Evolutionary conservation across 2,329 filamentous ascomycete species (phyloP).

Genomic region (Sporothrix pallida): DNA sequence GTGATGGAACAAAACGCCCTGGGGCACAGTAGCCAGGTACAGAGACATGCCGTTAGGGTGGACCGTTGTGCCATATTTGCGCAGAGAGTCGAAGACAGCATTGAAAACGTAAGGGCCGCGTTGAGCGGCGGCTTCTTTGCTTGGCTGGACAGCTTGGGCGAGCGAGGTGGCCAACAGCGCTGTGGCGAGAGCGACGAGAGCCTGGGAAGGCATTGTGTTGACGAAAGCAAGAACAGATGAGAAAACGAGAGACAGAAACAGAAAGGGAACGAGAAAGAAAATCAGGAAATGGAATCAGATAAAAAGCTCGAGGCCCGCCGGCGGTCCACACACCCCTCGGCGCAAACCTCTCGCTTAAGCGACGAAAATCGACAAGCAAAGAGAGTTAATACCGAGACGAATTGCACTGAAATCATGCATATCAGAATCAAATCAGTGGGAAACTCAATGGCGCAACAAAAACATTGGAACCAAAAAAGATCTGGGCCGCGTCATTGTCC

Average conservation of each 20-base stretch:
- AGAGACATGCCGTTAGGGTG: conserved; percentile 78
- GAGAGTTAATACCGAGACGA: conserved; percentile 6
- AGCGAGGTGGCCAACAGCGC: neutral
- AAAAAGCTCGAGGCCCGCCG: neutral
- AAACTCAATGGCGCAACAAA: neutral
- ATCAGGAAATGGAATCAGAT: neutral
- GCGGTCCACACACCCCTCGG: neutral
- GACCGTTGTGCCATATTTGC: conserved; percentile 74
- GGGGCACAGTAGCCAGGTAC: conserved; percentile 68
- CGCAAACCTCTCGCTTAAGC: neutral
- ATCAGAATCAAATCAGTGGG: neutral
- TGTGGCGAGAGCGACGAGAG: conserved; percentile 14
- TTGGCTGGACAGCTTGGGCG: conserved; percentile 19
- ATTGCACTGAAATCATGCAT: neutral
- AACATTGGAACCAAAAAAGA: neutral
- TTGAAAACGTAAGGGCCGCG: conserved; percentile 63
- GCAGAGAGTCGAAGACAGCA: conserved; percentile 48
- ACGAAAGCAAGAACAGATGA: neutral
- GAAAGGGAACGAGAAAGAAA: no score
- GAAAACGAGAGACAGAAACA: neutral
- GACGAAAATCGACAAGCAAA: neutral
- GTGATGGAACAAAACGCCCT: conserved; percentile 71
- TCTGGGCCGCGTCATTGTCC: conserved; percentile 25
- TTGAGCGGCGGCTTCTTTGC: conserved; percentile 30
- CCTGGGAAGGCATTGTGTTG: conserved; percentile 23